Base-by-base conservation (phyloP, 139 green algal species). In the Micractinium conductrix region DNA sequence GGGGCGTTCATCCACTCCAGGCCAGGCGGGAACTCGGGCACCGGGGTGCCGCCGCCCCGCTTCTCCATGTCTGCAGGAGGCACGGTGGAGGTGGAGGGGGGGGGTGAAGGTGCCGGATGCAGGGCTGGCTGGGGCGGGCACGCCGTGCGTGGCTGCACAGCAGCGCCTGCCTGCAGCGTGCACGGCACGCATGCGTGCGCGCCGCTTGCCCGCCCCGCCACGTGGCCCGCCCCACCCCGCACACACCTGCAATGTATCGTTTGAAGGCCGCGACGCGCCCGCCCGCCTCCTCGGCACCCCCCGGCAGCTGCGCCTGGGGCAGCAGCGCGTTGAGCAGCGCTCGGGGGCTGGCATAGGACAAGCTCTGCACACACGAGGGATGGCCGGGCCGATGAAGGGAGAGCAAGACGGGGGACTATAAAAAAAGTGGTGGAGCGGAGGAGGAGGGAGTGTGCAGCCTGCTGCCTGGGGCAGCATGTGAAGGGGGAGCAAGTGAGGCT, bases 21-120 rank as follows among this genome's bases (percentile, higher is more conserved):
- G 26, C 87, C 89, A 4, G 43, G 40, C 3, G 92, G 82, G 84
- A 96, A 96, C 65, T 96, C 93, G 5, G 93, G 90, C 16, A 96
- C 93, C 55, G 74, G 26, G 65, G 88, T 38, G 19, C 86, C 88
- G 17, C 87, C 88, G 17, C 93, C 93, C 10, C 87, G 78, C 21
- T 85, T 85, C 84, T 96, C 93, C 42, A 95, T 50, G 72, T 93
- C 88, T 35, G 79, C 65, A 55, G 4, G 14, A 8, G 30, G 38
- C 21, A n/a, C n/a, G n/a, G n/a, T n/a, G n/a, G n/a, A n/a, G n/a
- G 2, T 68, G 60, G 14, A 4, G 3, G 26, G 28, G 9, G 26
- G 26, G 60, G 60, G 60, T 17, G 26, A 65, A 19, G 19, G 58
- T 33, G 60, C 26, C 22, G 60, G 28, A 10, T 14, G 26, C 60